Percentiles rank a stretch among this genome's conserved stretches.
These are phyloP conservation scores for Akanthomyces uredinophilus DNA, from an alignment of 2,329 filamentous ascomycete species.

Conservation along the genomic window DNA sequence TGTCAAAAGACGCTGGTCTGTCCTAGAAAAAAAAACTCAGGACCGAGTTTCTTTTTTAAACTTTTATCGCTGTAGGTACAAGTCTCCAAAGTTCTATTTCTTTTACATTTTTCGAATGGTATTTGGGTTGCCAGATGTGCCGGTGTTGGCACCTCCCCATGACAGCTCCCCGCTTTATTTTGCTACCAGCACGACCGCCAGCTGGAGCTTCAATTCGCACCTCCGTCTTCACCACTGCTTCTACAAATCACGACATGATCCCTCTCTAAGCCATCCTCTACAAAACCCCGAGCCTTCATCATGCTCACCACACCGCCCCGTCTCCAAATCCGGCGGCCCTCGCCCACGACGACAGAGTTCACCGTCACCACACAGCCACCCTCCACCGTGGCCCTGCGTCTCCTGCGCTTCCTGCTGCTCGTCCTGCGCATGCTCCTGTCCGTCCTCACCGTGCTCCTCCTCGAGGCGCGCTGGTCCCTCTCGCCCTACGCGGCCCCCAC, in stretches of 20 bases:
- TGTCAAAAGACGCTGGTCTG: too few relatives aligned
- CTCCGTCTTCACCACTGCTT: not conserved
- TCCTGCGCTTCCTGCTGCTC: conserved; percentile 40
- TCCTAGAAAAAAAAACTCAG: too few relatives aligned
- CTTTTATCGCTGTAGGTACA: too few relatives aligned
- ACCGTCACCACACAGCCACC: conserved; percentile 76
- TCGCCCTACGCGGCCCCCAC: conserved; percentile 25
- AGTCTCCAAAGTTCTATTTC: too few relatives aligned
- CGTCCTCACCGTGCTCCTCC: conserved; percentile 39
- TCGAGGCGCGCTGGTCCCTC: conserved; percentile 44
- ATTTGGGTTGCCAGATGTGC: too few relatives aligned
- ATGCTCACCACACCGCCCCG: conserved; percentile 61
- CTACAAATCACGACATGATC: not conserved
- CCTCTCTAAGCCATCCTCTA: not conserved
- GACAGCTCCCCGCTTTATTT: too few relatives aligned
- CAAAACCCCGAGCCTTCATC: conserved; percentile 16
- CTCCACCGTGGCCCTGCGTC: conserved; percentile 41
- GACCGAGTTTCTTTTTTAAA: too few relatives aligned
- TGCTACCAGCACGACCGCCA: too few relatives aligned
- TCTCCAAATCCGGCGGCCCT: conserved; percentile 62
- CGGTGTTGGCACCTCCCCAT: too few relatives aligned
- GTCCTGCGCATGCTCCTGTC: conserved; percentile 40
- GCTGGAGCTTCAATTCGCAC: not conserved
- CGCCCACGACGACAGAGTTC: conserved; percentile 87
- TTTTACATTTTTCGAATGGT: too few relatives aligned